Evolutionary conservation across 352 stramenopile genomes (phyloP), one percentile per base, ranked within the genome.

Genomic region (Globisporangium emineosum): DNA sequence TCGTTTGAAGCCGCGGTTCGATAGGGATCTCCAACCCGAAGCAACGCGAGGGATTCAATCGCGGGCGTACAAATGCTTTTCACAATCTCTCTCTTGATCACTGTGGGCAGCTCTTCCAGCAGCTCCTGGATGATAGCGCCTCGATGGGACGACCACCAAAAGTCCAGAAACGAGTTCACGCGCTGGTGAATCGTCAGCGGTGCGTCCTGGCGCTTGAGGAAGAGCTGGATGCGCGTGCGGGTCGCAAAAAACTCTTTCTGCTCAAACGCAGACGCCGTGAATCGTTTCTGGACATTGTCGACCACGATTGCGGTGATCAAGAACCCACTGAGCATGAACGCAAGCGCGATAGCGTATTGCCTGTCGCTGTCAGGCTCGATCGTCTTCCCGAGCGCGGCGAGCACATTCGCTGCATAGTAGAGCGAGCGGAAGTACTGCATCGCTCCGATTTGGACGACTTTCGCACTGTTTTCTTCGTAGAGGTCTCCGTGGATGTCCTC

Each of bases 161-260:
- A 90, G 51, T 90, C 78, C 13, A 90, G 49, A 49, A 88, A 90
- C 15, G 78, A 80, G 62, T 87, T 87, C 5, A 90, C 81, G 4
- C 78, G 75, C 10, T 78, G 68, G 30, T 88, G 77, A 43, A 90
- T 84, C 0, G 69, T 57, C 0, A 84, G 53, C 2, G 81, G 77
- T 1, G 81, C 71, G 53, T 81, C 81, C 43, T 90, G 78, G 0
- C 80, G 72, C 58, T 86, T 84, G 2, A 90, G 66, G 57, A 90
- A 90, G 54, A 80, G 77, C 50, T 87, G 77, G 32, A 90, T 84
- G 17, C 77, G 71, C 47, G 78, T 66, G 2, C 75, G 77, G 3
- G 71, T 80, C 10, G 79, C 76, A 6, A 90, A 85, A 62, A 90
- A 88, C 43, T 88, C 81, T 54, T 88, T 90, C 32, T 90, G 66